Percentiles rank a stretch among this genome's conserved stretches.
These are phyloP conservation scores for Chaetomium tenue DNA, from an alignment of 495 filamentous ascomycete species.

Conservation along the genomic window DNA sequence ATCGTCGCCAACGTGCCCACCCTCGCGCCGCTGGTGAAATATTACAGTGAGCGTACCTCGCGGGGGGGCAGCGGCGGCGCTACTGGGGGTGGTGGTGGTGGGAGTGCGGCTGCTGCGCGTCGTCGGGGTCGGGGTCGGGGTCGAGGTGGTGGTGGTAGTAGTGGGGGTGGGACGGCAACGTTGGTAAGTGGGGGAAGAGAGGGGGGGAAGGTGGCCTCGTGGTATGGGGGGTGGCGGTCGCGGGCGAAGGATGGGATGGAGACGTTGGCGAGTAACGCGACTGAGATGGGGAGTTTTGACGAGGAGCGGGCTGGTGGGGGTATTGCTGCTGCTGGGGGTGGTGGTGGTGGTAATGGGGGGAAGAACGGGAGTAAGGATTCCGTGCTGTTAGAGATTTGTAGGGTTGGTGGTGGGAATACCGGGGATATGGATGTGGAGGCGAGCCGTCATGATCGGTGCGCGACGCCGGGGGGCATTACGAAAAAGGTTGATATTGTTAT, in stretches of 20 bases:
- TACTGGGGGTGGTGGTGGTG: conserved; percentile 30
- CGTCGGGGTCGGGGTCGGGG: too few species aligned
- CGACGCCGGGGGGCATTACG: conserved; percentile 19
- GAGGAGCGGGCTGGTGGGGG: not conserved
- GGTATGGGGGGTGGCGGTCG: conserved; percentile 19
- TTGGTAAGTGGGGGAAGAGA: not conserved
- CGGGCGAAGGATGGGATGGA: conserved; percentile 24
- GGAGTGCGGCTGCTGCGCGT: not conserved
- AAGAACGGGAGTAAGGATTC: conserved; percentile 27
- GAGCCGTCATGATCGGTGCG: not conserved
- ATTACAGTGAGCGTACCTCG: conserved; percentile 35
- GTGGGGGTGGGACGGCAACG: not conserved
- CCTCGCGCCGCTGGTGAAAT: conserved; percentile 51
- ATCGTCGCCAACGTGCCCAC: conserved; percentile 52
- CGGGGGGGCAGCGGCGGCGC: conserved; percentile 2
- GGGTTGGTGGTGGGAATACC: not conserved
- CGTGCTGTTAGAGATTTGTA: conserved; percentile 21
- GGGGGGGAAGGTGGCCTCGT: not conserved
- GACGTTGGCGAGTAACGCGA: conserved; percentile 23
- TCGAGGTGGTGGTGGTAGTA: not conserved
- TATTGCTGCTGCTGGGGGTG: not conserved
- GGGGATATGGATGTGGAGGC: not conserved
- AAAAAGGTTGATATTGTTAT: conserved; percentile 32
- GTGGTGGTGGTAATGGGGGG: not conserved
- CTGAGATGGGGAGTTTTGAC: conserved; percentile 27